Evolutionary conservation across 768 basidiomycete species (phyloP).

Genomic region (Kwoniella europaea): DNA sequence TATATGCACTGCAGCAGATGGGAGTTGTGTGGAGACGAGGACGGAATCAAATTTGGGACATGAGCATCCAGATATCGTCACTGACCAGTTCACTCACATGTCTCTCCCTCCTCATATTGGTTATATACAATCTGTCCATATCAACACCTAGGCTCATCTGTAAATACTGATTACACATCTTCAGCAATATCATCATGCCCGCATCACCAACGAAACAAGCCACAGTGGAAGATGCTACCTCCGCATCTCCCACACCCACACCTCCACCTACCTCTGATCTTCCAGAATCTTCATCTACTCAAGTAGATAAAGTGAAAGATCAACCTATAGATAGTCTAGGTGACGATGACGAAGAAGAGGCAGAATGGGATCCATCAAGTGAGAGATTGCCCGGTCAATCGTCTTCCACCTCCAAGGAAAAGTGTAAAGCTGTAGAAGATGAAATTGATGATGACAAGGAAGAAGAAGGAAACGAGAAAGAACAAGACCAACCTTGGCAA

Average conservation of each 20-base stretch:
- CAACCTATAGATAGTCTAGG: slow-evolving; percentile 32
- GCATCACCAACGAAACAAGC: slow-evolving; percentile 14
- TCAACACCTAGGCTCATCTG: not conserved
- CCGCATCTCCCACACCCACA: slow-evolving; percentile 11
- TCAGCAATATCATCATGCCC: not conserved
- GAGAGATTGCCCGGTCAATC: slow-evolving; percentile 34
- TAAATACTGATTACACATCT: not conserved
- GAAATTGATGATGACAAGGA: slow-evolving; percentile 19
- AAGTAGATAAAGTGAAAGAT: slow-evolving; percentile 10
- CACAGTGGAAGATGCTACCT: slow-evolving; percentile 23
- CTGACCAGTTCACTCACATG: not conserved
- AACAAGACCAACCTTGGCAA: slow-evolving; percentile 51
- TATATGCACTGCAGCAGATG: no score
- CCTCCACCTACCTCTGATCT: slow-evolving; percentile 8
- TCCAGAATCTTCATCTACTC: not conserved
- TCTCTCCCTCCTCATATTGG: not conserved
- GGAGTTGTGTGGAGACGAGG: not conserved
- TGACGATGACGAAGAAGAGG: slow-evolving; percentile 34
- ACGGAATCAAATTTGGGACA: not conserved
- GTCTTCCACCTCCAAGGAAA: slow-evolving; percentile 14
- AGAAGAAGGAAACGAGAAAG: slow-evolving; percentile 39
- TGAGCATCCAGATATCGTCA: not conserved
- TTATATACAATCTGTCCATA: not conserved
- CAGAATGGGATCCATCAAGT: slow-evolving; percentile 42
- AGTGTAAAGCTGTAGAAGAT: not conserved